Evolutionary conservation across 148 eudicot species (phyloP).

Genomic region (Dianthus caryophyllus): DNA sequence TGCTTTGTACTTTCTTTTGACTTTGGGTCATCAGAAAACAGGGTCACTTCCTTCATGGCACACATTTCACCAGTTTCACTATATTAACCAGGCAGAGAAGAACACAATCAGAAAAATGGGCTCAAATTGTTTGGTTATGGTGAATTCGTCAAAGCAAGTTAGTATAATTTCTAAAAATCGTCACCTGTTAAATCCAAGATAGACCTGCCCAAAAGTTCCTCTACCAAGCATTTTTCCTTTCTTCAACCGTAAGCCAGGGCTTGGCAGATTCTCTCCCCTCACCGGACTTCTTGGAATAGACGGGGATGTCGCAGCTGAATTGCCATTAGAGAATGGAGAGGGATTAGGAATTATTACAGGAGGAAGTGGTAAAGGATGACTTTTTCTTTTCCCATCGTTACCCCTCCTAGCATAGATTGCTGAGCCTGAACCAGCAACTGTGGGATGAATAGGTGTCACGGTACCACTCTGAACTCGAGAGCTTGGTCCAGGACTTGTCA

Average conservation of each 20-base stretch:
- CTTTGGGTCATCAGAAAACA: conserved; percentile 90
- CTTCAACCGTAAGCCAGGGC: conserved; percentile 87
- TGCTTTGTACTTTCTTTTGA: conserved; percentile 97
- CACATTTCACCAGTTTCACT: conserved; percentile 99
- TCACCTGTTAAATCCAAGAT: conserved; percentile 91
- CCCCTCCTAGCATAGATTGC: conserved; percentile 20
- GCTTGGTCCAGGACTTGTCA: conserved; percentile 94
- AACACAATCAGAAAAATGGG: conserved; percentile 10
- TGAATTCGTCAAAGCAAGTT: neutral
- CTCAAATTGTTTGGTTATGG: neutral
- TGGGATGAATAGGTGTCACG: conserved; percentile 92
- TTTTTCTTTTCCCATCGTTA: conserved; percentile 15
- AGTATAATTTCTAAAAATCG: neutral
- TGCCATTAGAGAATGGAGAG: conserved; percentile 63
- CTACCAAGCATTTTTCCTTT: conserved; percentile 88
- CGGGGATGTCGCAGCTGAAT: conserved; percentile 81
- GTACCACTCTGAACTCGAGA: conserved; percentile 97
- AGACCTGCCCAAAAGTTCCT: conserved; percentile 97
- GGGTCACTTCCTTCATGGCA: conserved; percentile 98
- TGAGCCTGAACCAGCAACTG: conserved; percentile 56
- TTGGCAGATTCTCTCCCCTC: conserved; percentile 66
- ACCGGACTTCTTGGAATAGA: conserved; percentile 85
- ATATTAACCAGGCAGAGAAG: conserved; percentile 11
- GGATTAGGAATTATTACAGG: conserved; percentile 60
- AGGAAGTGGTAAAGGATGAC: conserved; percentile 92